Base-by-base conservation (phyloP, 1,284 basidiomycete genomes). In the Neolentinus lepideus region DNA sequence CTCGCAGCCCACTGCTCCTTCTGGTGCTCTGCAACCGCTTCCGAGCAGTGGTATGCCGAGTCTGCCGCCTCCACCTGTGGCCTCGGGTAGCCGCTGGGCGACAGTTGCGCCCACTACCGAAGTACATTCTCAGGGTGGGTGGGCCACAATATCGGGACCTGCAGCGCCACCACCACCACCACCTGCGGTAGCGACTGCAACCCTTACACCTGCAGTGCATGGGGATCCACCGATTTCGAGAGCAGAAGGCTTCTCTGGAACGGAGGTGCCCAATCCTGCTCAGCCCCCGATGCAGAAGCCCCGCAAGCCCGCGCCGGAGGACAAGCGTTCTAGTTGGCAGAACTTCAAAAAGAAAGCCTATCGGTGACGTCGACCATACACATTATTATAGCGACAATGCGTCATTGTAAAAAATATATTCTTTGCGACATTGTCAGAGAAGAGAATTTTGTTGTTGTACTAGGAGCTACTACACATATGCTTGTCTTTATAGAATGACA, bases 401-500 rank as follows among this genome's bases (percentile, higher is more conserved):
- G 29, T 31, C 29, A 4, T 31, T 6, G 4, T 4, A 12, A 6
- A 31, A 31, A 31, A 31, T 31, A 31, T 31, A 31, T 31, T 31
- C 29, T 31, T 31, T 31, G 29, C 29, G 29, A 46, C n/a, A 46
- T 46, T 46, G 43, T 26, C 27, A 26, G 47, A 47, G 21, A 26
- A 50, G 27, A 26, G 47, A 26, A 25, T 50, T 50, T 25, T 50
- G 27, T 50, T 50, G 47, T n/a, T 24, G 16, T 43, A 43, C 29
- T 31, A 43, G 38, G 38, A 50, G 27, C 47, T 50, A 50, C 22
- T 25, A 25, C 27, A 50, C 47, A 50, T 26, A 26, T 52, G 51
- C 51, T 52, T 52, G 35, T 22, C 51, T 52, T 52, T 31, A 52
- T 4, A 52, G 16, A 35, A 29, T 52, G 51, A 33, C 51, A 52